A percentile compares a stretch with the other conserved stretches of the same genome.
phyloP scores from a whole-genome alignment of 148 eudicot genomes.

The Amaranthus cruentus region DNA sequence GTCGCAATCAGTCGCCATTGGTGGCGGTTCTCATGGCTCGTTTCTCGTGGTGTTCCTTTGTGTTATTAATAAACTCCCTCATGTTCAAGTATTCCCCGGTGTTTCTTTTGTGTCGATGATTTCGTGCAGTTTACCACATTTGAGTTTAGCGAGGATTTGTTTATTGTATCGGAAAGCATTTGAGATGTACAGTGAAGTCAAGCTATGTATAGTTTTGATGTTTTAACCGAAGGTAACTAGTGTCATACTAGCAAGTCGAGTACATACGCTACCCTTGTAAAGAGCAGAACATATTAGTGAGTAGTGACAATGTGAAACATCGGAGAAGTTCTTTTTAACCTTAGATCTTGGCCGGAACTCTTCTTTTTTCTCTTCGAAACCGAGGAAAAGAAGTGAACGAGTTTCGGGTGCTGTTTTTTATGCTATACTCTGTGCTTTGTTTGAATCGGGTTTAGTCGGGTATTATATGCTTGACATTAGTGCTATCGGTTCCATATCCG shows the following conservation, averaged over 20 bases:
- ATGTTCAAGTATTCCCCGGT: not conserved
- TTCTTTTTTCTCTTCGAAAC: no score
- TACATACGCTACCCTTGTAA: not conserved
- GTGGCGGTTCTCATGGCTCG: not conserved
- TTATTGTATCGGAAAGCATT: slow-evolving; percentile 4
- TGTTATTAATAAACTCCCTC: not conserved
- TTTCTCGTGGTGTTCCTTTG: not conserved
- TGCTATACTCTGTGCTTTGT: no score
- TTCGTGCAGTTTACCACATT: not conserved
- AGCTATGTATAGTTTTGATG: slow-evolving; percentile 6
- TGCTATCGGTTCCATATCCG: no score
- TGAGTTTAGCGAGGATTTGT: slow-evolving; percentile 8
- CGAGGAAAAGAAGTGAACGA: no score
- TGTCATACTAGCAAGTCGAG: not conserved
- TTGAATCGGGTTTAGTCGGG: no score
- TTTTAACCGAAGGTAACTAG: not conserved
- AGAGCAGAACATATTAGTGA: no score
- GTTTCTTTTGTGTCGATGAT: not conserved
- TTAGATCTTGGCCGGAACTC: no score
- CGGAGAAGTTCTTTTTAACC: no score
- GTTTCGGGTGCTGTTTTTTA: no score
- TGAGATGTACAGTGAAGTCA: no score
- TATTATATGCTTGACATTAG: no score
- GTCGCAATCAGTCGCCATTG: not conserved
- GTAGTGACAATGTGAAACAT: no score